A percentile compares a stretch with the other conserved stretches of the same genome.
These are phyloP conservation scores for Thoreauomyces humboldtii DNA, from an alignment of 192 early-diverging fungal species.

Conservation along the genomic window DNA sequence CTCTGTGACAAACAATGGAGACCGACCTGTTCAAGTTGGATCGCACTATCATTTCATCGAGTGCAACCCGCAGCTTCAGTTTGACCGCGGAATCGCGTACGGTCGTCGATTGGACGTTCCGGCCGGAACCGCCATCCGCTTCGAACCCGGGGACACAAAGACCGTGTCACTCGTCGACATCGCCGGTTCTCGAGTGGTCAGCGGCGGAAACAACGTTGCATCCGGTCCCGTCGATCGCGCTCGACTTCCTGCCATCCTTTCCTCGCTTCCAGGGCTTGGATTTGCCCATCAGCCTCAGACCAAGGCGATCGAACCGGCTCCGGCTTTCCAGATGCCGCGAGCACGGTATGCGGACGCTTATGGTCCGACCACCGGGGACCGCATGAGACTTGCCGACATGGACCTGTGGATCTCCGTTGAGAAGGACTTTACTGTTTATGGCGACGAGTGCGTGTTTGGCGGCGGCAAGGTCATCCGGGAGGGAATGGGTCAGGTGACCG, in stretches of 20 bases:
- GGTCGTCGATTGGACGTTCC: slow-evolving; percentile 89
- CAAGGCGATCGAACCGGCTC: slow-evolving; percentile 38
- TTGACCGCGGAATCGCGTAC: slow-evolving; percentile 83
- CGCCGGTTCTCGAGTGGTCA: slow-evolving; percentile 72
- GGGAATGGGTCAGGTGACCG: slow-evolving; percentile 89
- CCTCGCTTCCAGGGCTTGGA: slow-evolving; percentile 44
- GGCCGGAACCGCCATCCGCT: slow-evolving; percentile 90
- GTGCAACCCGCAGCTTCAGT: slow-evolving; percentile 72
- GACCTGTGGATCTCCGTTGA: slow-evolving; percentile 83
- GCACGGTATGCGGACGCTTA: slow-evolving; percentile 84
- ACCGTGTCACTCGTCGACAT: slow-evolving; percentile 81
- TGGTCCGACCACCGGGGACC: slow-evolving; percentile 91
- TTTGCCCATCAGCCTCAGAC: slow-evolving; percentile 64
- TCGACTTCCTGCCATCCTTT: slow-evolving; percentile 49
- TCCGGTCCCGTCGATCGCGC: slow-evolving; percentile 64
- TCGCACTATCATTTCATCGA: slow-evolving; percentile 98
- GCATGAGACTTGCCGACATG: slow-evolving; percentile 83
- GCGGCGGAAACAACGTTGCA: slow-evolving; percentile 84
- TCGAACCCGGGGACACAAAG: slow-evolving; percentile 88
- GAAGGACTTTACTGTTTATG: slow-evolving; percentile 84
- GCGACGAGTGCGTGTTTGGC: slow-evolving; percentile 96
- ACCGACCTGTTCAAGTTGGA: slow-evolving; percentile 92
- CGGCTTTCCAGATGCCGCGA: slow-evolving; percentile 66
- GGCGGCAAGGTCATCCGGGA: slow-evolving; percentile 89
- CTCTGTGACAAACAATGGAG: slow-evolving; percentile 87